Percentiles rank a stretch among this genome's conserved stretches.
Conservation (phyloP, 306 rosid species). For the Echinosophora koreensis region DNA sequence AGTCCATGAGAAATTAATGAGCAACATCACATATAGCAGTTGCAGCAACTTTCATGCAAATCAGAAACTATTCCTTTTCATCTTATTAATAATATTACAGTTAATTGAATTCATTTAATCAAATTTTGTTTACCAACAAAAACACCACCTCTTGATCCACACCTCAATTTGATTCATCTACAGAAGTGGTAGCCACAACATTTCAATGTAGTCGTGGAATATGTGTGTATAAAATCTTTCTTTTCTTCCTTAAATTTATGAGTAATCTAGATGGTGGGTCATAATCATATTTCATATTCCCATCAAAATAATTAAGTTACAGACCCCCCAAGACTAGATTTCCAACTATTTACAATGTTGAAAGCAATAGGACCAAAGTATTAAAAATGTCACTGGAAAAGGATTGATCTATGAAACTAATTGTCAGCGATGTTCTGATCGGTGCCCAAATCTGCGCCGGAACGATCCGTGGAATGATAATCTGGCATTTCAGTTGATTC, state of each 20-base stretch:
- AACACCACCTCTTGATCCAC: background rate
- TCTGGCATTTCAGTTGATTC: constrained; percentile 45
- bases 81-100: background rate
- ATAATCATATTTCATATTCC: background rate
- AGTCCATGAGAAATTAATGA: background rate
- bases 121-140: background rate
- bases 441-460: constrained; percentile 33
- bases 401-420: constrained; percentile 37
- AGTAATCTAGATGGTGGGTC: constrained; percentile 14
- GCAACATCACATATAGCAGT: background rate
- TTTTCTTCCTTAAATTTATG: background rate
- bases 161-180: background rate
- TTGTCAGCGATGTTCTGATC: constrained; percentile 44
- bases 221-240: background rate
- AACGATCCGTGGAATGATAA: constrained; percentile 39
- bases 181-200: background rate
- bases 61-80: constrained; percentile 21
- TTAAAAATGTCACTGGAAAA: background rate
- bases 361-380: constrained; percentile 6
- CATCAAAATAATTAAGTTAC: constrained; percentile 24
- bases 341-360: constrained; percentile 41
- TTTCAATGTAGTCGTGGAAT: constrained; percentile 2
- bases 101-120: background rate
- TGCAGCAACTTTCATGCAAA: background rate
- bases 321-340: constrained; percentile 11